Evolutionary conservation across 2,329 filamentous ascomycete genomes (phyloP).

Genomic region (Neonectria neomacrospora): DNA sequence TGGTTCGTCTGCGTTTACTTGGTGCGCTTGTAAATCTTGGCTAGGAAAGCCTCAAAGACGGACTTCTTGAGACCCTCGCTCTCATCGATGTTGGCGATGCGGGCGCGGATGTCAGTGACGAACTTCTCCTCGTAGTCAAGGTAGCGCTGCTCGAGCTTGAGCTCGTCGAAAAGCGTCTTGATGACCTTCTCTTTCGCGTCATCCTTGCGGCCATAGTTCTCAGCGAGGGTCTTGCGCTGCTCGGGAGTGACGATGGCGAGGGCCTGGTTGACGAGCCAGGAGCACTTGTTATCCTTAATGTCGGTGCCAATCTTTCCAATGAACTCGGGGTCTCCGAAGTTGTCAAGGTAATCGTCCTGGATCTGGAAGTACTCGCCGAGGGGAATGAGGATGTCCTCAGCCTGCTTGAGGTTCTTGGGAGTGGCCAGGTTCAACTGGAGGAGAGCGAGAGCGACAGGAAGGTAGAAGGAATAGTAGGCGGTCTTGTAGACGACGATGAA

Average conservation of each 20-base stretch:
- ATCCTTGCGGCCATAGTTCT: conserved; percentile 95
- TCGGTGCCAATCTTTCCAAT: conserved; percentile 99
- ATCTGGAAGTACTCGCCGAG: conserved; percentile 99
- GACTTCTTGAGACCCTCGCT: conserved; percentile 87
- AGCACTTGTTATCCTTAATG: conserved; percentile 99
- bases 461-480: conserved; percentile 98
- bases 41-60: conserved; percentile 88
- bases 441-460: conserved; percentile 91
- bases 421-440: conserved; percentile 87
- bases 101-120: conserved; percentile 78
- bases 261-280: conserved; percentile 97
- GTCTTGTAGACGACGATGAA: conserved; percentile 99
- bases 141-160: conserved; percentile 86
- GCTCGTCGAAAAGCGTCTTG: conserved; percentile 88
- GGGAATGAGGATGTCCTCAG: conserved; percentile 92
- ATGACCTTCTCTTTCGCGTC: conserved; percentile 82
- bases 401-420: conserved; percentile 86
- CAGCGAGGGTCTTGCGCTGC: conserved; percentile 87
- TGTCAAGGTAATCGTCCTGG: conserved; percentile 99
- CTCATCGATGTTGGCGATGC: conserved; percentile 87
- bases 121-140: conserved; percentile 89
- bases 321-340: conserved; percentile 90
- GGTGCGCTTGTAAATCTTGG: conserved; percentile 98
- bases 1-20: conserved; percentile 67
- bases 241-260: conserved; percentile 82